phyloP scores from a whole-genome alignment of 768 basidiomycete genomes.

The Cyclocybe cylindracea region DNA sequence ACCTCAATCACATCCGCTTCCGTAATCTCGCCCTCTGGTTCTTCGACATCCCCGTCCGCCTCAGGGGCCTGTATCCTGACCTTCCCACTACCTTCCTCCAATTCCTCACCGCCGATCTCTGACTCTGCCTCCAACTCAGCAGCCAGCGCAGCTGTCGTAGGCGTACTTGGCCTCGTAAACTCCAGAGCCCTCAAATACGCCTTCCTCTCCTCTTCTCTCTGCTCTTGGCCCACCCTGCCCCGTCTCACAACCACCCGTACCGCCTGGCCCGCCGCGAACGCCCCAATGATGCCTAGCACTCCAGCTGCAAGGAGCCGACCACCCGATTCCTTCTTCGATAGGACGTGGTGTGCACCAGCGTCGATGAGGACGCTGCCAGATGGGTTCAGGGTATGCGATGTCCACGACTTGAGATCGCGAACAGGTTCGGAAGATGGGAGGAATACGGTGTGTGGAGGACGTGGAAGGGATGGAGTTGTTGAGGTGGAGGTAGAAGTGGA shows the following conservation, averaged over 20 bases:
- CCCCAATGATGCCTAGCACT: constrained; percentile 82
- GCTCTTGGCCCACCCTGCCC: constrained; percentile 24
- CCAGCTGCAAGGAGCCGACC: constrained; percentile 92
- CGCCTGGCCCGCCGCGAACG: constrained; percentile 93
- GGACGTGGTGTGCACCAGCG: constrained; percentile 82
- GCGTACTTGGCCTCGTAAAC: constrained; percentile 58
- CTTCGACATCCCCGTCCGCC: constrained; percentile 22
- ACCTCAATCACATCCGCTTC: constrained; percentile 81
- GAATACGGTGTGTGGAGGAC: constrained; percentile 91
- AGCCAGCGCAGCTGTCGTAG: constrained; percentile 43
- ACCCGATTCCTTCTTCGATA: constrained; percentile 84
- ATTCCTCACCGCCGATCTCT: constrained; percentile 3
- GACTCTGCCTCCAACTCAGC: constrained; percentile 27
- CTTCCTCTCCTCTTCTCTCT: constrained; percentile 26
- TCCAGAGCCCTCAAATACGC: constrained; percentile 40
- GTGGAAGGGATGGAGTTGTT: constrained; percentile 1
- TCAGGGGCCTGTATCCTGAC: constrained; percentile 14
- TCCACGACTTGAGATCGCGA: constrained; percentile 93
- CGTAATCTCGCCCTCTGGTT: constrained; percentile 32
- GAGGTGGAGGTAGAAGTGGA: constrained; percentile 14
- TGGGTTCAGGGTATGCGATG: constrained; percentile 90
- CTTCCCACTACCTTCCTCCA: neutral
- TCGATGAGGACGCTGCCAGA: constrained; percentile 90
- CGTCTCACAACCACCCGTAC: constrained; percentile 72
- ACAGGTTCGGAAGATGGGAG: constrained; percentile 69